Evolutionary conservation across 148 eudicot genomes (phyloP).

Genomic region (Cornus florida): DNA sequence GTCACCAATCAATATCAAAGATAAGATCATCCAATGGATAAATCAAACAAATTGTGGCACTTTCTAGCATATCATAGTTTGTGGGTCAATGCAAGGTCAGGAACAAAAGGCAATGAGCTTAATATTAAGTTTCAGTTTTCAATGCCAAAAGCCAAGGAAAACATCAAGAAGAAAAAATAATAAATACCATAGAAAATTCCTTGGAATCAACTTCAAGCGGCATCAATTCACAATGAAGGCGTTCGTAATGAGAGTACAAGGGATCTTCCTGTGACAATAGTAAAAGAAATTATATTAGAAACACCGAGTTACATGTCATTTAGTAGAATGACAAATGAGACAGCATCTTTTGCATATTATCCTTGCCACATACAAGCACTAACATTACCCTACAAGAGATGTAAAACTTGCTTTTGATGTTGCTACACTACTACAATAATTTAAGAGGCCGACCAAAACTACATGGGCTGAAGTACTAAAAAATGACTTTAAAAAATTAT

Average conservation of each 20-base stretch:
- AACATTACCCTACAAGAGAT: too few species aligned
- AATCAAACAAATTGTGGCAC: slow-evolving; percentile 10
- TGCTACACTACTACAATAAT: too few species aligned
- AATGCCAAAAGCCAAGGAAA: slow-evolving; percentile 7
- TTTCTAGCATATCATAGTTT: not conserved
- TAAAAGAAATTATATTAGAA: not conserved
- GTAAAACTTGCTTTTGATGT: too few species aligned
- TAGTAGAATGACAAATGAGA: too few species aligned
- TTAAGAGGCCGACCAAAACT: too few species aligned
- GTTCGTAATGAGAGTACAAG: slow-evolving; percentile 70
- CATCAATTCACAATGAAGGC: slow-evolving; percentile 67
- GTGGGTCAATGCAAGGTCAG: not conserved
- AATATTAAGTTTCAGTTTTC: not conserved
- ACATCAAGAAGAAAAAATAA: not conserved
- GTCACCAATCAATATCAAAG: not conserved
- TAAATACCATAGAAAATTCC: slow-evolving; percentile 72
- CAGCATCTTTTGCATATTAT: too few species aligned
- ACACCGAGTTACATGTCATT: too few species aligned
- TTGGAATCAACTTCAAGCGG: slow-evolving; percentile 73
- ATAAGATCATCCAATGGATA: not conserved
- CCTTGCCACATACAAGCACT: too few species aligned
- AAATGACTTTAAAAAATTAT: too few species aligned
- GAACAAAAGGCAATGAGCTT: not conserved
- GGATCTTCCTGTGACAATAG: slow-evolving; percentile 69
- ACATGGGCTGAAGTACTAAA: too few species aligned